These are phyloP conservation scores for Hibiscus syriacus DNA, from an alignment of 345 rosid species.

Conservation along the genomic window DNA sequence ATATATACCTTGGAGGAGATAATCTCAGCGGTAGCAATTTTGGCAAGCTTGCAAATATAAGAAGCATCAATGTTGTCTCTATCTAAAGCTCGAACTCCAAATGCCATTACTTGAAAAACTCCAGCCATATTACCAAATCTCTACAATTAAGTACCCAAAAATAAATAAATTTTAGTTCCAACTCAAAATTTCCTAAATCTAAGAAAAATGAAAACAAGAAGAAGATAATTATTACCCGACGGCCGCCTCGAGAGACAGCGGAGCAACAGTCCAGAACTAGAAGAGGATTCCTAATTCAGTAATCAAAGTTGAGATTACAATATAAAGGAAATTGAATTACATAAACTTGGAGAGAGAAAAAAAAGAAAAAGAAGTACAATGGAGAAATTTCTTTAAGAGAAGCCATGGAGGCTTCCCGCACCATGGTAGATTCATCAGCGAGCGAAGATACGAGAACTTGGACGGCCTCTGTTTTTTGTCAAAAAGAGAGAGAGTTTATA, in stretches of 20 bases:
- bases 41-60: conserved; percentile 81
- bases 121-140: conserved; percentile 92
- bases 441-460: conserved; percentile 78
- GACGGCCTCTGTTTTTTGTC: conserved; percentile 61
- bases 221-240: conserved; percentile 46
- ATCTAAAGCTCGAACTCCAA: conserved; percentile 59
- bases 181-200: background rate
- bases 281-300: conserved; percentile 64
- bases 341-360: background rate
- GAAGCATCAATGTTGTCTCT: conserved; percentile 52
- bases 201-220: background rate
- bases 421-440: conserved; percentile 73
- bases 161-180: background rate
- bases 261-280: conserved; percentile 87
- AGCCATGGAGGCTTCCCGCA: conserved; percentile 75
- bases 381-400: conserved; percentile 77
- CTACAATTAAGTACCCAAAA: conserved; percentile 29
- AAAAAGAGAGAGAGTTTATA: background rate
- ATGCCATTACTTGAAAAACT: conserved; percentile 87
- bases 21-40: conserved; percentile 85
- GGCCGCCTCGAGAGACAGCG: conserved; percentile 81
- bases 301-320: background rate
- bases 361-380: conserved; percentile 28
- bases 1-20: conserved; percentile 95
- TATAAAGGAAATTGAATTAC: background rate